Evolutionary conservation across 2,329 filamentous ascomycete genomes (phyloP), one percentile per base, ranked within the genome.

Genomic region (Pseudocercospora fijiensis): DNA sequence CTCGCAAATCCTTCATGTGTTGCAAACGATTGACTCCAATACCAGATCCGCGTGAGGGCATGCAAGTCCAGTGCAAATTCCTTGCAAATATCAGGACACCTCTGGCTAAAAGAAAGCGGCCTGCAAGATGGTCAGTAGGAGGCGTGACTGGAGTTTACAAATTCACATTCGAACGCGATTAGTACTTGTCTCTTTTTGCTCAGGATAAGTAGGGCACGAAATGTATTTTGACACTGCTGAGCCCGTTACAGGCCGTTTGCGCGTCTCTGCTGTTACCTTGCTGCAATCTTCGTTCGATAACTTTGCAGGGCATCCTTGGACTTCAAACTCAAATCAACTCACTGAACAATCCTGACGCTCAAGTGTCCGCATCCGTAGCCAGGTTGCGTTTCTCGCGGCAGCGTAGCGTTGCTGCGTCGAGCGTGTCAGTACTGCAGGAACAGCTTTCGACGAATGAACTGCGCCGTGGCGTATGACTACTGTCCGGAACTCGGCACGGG

Each of bases 401-500:
- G 26, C n/a, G 18, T 5, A 10, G n/a, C 37, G 16, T 41, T 41
- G 7, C 16, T 16, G 37, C 13, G 13, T 41, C 37, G 37, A 41
- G 37, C 37, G 3, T 37, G 13, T 37, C 33, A 24, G 49, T 26
- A 6, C 49, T 52, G 49, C 49, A 52, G 49, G 49, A 52, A 18
- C 49, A 28, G 16, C 24, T 30, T 16, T 53, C 16, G 26, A 53
- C 49, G 49, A 52, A 52, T 52, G 49, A 28, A 26, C 8, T 53
- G 49, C 49, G 24, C 28, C 49, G 26, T 24, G 24, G 49, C 20
- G 1, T 53, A n/a, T 53, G 16, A 24, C 22, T n/a, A 24, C n/a
- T n/a, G n/a, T n/a, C n/a, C 49, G 49, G 49, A 28, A 53, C 16
- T 58, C 62, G 62, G 62, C 62, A 64, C 52, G 28, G 53, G 30